Base-by-base conservation (phyloP, 108 stramenopile genomes). In the Fragilariopsis cylindrus region DNA sequence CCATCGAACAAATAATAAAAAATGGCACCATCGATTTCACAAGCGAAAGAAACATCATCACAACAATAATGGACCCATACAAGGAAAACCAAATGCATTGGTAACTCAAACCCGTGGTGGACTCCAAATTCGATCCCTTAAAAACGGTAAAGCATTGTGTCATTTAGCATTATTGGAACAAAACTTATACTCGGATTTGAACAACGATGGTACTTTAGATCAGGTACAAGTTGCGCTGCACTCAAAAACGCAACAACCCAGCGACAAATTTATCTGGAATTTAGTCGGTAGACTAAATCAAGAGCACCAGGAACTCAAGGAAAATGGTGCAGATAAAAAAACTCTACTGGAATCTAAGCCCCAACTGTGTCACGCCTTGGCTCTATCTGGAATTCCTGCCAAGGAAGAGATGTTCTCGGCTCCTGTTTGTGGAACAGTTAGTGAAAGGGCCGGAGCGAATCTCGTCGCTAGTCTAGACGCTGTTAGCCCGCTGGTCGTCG, bases 351-450 rank as follows among this genome's bases (percentile, higher is more conserved):
- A 60, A 45, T 47, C 63, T 12, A 4, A 16, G 7, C 53, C 39
- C 52, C 18, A 47, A 50, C n/a, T 91, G 49, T 95, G 93, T 60
- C 91, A 95, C 64, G 81, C 83, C 11, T 52, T 92, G 67, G 93
- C 76, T 1, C 77, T 89, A 41, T 82, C 81, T 65, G 93, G 91
- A 40, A 57, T 92, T n/a, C 91, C 93, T 46, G 85, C 88, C 11
- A 77, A 79, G 15, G 93, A 95, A 81, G 90, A 95, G 68, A 64
- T 95, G 48, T 95, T 92, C 81, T 87, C 88, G 21, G 84, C 90
- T 3, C 71, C 84, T 46, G 63, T 95, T 5, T 95, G 93, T 52
- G 57, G 77, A 9, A 76, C 76, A 39, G 48, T 60, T 57, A 66
- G 75, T 40, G 44, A 75, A 41, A 53, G 63, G 40, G n/a, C 60